phyloP scores from a whole-genome alignment of 139 green algal genomes.

The Closterium sp. region DNA sequence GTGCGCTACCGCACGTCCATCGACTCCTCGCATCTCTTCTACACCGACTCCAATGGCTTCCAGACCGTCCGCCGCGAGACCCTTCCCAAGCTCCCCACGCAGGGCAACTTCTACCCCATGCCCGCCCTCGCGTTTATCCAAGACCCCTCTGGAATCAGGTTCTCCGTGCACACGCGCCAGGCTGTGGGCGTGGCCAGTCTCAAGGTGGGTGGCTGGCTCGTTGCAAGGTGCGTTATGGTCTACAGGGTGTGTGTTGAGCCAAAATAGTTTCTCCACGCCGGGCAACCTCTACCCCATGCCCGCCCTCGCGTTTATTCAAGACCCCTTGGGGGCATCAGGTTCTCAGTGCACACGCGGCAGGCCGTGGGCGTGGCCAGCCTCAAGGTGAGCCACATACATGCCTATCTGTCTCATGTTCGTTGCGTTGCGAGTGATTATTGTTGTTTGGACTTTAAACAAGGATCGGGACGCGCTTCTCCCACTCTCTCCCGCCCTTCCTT shows the following conservation, averaged over 20 bases:
- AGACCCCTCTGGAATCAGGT: not conserved
- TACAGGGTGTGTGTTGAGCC: not conserved
- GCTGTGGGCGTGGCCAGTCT: conserved; percentile 48
- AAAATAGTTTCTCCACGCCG: conserved; percentile 49
- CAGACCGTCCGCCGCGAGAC: conserved; percentile 35
- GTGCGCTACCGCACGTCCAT: conserved; percentile 39
- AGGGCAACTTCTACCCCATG: conserved; percentile 54
- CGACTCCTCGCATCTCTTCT: conserved; percentile 28
- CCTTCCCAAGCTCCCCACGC: conserved; percentile 46
- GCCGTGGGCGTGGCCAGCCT: conserved; percentile 46
- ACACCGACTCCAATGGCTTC: conserved; percentile 28
- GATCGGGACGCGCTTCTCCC: too few species aligned
- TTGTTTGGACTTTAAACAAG: too few species aligned
- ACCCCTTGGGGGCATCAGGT: not conserved
- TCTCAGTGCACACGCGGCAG: conserved; percentile 33
- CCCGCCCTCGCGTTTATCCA: conserved; percentile 38
- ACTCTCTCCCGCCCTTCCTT: too few species aligned
- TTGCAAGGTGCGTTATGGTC: too few species aligned
- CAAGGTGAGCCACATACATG: not conserved
- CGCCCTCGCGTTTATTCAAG: conserved; percentile 32
- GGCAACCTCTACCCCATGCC: conserved; percentile 52
- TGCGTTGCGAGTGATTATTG: too few species aligned
- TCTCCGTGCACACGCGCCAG: conserved; percentile 44
- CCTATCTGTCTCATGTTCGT: too few species aligned
- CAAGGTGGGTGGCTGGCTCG: too few species aligned